Conservation (phyloP, 1,284 basidiomycete species). For the Wolfiporia cocos region DNA sequence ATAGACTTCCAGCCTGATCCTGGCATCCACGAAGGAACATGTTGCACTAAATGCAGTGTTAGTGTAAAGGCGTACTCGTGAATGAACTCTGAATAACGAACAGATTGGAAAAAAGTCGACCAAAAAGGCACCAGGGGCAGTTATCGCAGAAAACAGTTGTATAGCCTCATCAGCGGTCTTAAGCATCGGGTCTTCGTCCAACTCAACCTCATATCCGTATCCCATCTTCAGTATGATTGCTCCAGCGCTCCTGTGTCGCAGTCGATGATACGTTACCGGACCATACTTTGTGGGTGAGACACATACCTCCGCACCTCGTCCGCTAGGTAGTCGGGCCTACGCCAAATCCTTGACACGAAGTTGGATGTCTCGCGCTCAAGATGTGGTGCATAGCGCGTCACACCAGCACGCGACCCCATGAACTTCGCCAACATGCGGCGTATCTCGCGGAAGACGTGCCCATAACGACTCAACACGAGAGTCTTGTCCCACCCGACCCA, state of each 20-base stretch:
- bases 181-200: slow-evolving; percentile 29
- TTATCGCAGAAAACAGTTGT: slow-evolving; percentile 32
- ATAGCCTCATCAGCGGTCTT: slow-evolving; percentile 36
- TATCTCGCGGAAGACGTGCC: slow-evolving; percentile 30
- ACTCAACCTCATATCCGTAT: slow-evolving; percentile 31
- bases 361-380: slow-evolving; percentile 23
- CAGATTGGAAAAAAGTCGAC: slow-evolving; percentile 31
- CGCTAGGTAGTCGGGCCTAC: slow-evolving; percentile 12
- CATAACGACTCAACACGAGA: slow-evolving; percentile 28
- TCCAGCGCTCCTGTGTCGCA: slow-evolving; percentile 27
- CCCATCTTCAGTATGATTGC: slow-evolving; percentile 31
- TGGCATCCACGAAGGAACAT: slow-evolving; percentile 32
- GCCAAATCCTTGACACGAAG: slow-evolving; percentile 27
- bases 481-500: slow-evolving; percentile 27
- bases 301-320: slow-evolving; percentile 21
- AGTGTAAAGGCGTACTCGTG: not conserved
- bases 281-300: too few relatives aligned
- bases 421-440: slow-evolving; percentile 30
- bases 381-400: slow-evolving; percentile 20
- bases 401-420: slow-evolving; percentile 28
- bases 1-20: slow-evolving; percentile 16
- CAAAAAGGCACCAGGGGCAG: slow-evolving; percentile 32
- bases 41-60: slow-evolving; percentile 15
- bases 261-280: too few relatives aligned
- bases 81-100: not conserved